Conservation (phyloP, 1,139 yeast genomes). For the Trichomonascaceae sp. region DNA sequence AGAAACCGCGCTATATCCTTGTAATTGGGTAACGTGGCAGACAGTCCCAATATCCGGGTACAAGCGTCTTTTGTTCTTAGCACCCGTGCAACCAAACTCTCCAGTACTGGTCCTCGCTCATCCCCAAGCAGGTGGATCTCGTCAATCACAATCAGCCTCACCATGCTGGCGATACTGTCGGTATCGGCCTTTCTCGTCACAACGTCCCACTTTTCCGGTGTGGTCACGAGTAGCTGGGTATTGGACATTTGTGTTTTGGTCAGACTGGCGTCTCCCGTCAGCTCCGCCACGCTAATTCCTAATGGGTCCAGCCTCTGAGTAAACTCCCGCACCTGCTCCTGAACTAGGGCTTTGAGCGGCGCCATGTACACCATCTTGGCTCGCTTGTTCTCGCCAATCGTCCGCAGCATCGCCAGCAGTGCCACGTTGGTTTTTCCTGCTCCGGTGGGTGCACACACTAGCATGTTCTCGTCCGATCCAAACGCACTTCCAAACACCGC, state of each 20-base stretch:
- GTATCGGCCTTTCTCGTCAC: constrained; percentile 72
- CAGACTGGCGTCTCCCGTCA: constrained; percentile 81
- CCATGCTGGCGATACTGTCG: constrained; percentile 46
- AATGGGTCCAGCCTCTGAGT: constrained; percentile 51
- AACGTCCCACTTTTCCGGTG: constrained; percentile 97
- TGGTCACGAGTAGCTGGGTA: constrained; percentile 79
- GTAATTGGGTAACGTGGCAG: constrained; percentile 91
- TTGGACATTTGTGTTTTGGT: constrained; percentile 64
- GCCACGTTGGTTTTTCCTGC: constrained; percentile 98
- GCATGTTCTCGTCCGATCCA: constrained; percentile 50
- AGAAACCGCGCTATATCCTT: constrained; percentile 76
- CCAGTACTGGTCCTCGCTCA: constrained; percentile 90
- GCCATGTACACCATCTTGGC: constrained; percentile 86
- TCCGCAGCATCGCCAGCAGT: constrained; percentile 56
- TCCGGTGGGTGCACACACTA: constrained; percentile 96
- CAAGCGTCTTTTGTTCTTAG: constrained; percentile 36
- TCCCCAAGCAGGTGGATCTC: constrained; percentile 91
- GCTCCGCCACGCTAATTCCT: constrained; percentile 68
- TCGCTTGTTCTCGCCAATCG: constrained; percentile 33
- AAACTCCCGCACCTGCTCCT: constrained; percentile 86
- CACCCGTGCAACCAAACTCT: constrained; percentile 72
- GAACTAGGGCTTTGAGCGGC: constrained; percentile 88
- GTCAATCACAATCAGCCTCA: constrained; percentile 71
- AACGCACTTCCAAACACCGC: constrained; percentile 71
- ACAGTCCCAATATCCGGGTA: constrained; percentile 69